Evolutionary conservation across 805 yeast genomes (phyloP), one percentile per base, ranked within the genome.

Genomic region (Ogataea nitratoaversa): DNA sequence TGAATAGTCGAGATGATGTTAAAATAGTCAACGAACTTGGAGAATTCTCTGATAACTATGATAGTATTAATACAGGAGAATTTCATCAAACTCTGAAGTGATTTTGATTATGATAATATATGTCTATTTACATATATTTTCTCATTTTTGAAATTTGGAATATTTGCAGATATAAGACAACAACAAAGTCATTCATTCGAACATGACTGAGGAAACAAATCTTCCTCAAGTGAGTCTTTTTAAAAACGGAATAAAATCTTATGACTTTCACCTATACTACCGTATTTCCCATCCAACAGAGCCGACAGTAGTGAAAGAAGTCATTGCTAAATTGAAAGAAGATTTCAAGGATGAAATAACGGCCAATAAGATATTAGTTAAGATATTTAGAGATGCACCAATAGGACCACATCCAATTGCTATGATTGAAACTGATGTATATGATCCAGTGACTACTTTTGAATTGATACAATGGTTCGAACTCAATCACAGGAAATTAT

Each of bases 351-450:
- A 41, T 7, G 52, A 47, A 25, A 56, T 71, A 22, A 67, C 53
- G 19, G 44, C 55, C 2, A 77, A 75, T 2, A 54, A 59, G 18
- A 59, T 73, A 9, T 51, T 76, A 40, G 65, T 74, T 5, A 65
- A 67, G 56, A 67, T 67, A 43, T 59, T 72, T 23, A 72, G 73
- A 67, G 71, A 70, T 27, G 55, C 58, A 33, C 72, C 78, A 20
- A 52, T 78, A 22, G 84, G 84, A 0, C 83, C 84, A 2, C 82
- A 78, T 47, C 79, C 82, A 0, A 59, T 70, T 23, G 70, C 66
- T 30, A 78, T 78, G 82, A 78, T 76, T 66, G 84, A 78, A 50
- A 48, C 71, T 22, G 83, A 78, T 56, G 72, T 74, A 42, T 59
- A 65, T 25, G 68, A 60, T 7, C 73, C 79, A 0, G 74, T 63